A percentile compares a stretch with the other conserved stretches of the same genome.
These are phyloP conservation scores for Neofusicoccum parvum DNA, from an alignment of 2,329 filamentous ascomycete genomes.

Conservation along the genomic window DNA sequence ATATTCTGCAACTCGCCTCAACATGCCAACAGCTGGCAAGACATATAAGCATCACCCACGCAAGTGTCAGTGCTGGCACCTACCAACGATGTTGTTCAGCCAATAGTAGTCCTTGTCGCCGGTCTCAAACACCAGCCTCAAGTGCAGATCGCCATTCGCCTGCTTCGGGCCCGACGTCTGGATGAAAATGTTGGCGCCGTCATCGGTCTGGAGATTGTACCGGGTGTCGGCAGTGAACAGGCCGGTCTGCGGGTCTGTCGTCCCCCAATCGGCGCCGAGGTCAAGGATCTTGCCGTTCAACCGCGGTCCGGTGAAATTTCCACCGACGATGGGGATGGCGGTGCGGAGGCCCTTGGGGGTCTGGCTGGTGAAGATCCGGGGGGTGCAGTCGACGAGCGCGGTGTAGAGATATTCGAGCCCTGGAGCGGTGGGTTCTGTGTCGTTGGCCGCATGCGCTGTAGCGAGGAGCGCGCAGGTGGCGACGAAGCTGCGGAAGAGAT, in stretches of 20 bases:
- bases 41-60: neutral
- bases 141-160: conserved; percentile 32
- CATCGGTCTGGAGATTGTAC: conserved; percentile 40
- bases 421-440: neutral
- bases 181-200: conserved; percentile 38
- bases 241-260: conserved; percentile 32
- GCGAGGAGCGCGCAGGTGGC: neutral
- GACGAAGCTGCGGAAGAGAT: neutral
- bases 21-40: neutral
- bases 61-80: neutral
- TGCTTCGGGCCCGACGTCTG: conserved; percentile 35
- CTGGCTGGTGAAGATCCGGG: neutral
- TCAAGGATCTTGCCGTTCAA: conserved; percentile 36
- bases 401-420: conserved; percentile 17
- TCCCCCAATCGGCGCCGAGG: conserved; percentile 43
- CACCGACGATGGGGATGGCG: conserved; percentile 35
- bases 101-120: conserved; percentile 38
- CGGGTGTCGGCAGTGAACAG: conserved; percentile 39
- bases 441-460: neutral
- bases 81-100: conserved; percentile 41
- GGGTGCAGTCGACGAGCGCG: conserved; percentile 4
- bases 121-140: conserved; percentile 40
- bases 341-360: conserved; percentile 23
- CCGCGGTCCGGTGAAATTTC: conserved; percentile 32
- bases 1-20: conserved; percentile 15